Evolutionary conservation across 106 monocot species (phyloP).

Genomic region (Dendrobium nobile): DNA sequence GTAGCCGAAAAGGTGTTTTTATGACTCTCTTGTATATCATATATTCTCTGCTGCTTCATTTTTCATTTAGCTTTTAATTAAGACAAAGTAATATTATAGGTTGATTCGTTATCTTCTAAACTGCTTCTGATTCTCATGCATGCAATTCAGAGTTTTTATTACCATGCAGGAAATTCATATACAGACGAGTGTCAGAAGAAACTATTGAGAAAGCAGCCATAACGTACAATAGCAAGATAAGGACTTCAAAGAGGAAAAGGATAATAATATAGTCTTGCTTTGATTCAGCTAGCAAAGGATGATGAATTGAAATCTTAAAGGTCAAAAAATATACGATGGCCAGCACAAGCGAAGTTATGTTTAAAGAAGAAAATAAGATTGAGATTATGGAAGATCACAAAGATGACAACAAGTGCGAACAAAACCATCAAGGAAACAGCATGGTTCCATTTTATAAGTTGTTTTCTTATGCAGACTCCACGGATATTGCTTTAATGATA

Average conservation of each 20-base stretch:
- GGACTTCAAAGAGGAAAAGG: neutral
- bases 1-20: neutral
- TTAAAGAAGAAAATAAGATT: neutral
- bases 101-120: neutral
- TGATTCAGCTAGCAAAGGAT: neutral
- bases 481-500: slow-evolving; percentile 10
- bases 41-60: neutral
- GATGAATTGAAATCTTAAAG: slow-evolving; percentile 4
- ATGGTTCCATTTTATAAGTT: slow-evolving; percentile 16
- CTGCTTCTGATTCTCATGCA: neutral
- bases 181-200: neutral
- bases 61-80: neutral
- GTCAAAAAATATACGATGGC: neutral
- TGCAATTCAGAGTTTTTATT: neutral
- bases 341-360: neutral
- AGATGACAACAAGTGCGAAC: neutral
- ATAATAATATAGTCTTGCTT: neutral
- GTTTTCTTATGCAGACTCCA: slow-evolving; percentile 11
- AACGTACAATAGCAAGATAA: neutral
- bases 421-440: neutral
- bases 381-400: neutral
- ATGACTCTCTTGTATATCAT: neutral
- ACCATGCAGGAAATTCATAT: neutral
- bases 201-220: neutral
- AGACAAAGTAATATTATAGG: neutral